Percentiles rank a stretch among this genome's conserved stretches.
phyloP scores from a whole-genome alignment of 75 land plant species.

The Selaginella moellendorffii region DNA sequence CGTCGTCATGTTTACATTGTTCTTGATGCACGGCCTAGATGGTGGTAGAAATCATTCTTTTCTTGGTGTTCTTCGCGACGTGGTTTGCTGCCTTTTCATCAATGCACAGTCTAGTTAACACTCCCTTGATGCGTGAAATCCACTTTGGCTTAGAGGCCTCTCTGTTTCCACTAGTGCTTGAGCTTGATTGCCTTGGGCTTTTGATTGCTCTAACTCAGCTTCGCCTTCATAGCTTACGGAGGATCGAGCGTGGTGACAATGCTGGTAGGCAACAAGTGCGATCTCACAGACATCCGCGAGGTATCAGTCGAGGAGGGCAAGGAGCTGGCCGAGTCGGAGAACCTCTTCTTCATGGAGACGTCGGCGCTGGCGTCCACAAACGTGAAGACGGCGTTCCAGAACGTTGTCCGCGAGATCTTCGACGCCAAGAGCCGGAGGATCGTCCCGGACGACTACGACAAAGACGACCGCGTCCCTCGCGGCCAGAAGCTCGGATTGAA shows the following conservation, averaged over 20 bases:
- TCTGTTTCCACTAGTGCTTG: not conserved
- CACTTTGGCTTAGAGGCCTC: not conserved
- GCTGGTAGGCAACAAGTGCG: slow-evolving; percentile 27
- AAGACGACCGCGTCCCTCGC: too few relatives aligned
- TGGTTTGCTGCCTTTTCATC: too few relatives aligned
- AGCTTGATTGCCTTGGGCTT: not conserved
- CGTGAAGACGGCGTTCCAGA: slow-evolving; percentile 19
- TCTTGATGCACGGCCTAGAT: too few relatives aligned
- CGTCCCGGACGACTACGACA: too few relatives aligned
- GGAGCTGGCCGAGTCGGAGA: slow-evolving; percentile 16
- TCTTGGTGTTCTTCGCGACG: too few relatives aligned
- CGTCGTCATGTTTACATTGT: too few relatives aligned
- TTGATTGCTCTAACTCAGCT: too few relatives aligned
- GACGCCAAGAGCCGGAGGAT: slow-evolving; percentile 10
- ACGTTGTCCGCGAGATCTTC: slow-evolving; percentile 17
- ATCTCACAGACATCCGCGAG: slow-evolving; percentile 14
- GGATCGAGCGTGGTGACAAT: slow-evolving; percentile 13
- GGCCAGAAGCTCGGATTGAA: too few relatives aligned
- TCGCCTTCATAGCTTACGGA: not conserved
- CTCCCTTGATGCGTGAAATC: too few relatives aligned
- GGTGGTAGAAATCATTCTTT: too few relatives aligned
- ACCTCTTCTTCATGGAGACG: slow-evolving; percentile 21
- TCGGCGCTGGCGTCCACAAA: slow-evolving; percentile 24
- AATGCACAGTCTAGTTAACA: too few relatives aligned
- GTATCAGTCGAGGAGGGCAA: slow-evolving; percentile 20